Percentiles rank a stretch among this genome's conserved stretches.
These are phyloP conservation scores for Claviceps citrina DNA, from an alignment of 2,329 filamentous ascomycete genomes.

Conservation along the genomic window DNA sequence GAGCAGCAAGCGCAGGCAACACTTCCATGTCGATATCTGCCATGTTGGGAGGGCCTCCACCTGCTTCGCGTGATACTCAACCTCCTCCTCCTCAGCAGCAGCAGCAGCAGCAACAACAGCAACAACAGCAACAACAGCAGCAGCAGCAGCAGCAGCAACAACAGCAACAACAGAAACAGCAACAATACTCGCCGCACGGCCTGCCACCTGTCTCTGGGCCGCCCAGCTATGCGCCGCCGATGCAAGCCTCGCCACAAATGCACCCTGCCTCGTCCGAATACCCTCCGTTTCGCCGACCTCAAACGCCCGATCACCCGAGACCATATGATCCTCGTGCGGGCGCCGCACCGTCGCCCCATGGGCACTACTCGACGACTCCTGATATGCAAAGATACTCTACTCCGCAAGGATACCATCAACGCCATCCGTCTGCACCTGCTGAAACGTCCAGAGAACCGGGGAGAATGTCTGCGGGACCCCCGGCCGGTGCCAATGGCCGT, in stretches of 20 bases:
- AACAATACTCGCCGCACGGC: conserved; percentile 28
- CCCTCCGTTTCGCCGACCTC: conserved; percentile 46
- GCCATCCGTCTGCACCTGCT: conserved; percentile 31
- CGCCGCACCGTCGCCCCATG: conserved; percentile 33
- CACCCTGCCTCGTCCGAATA: conserved; percentile 43
- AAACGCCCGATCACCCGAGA: conserved; percentile 55
- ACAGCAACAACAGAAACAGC: conserved; percentile 23
- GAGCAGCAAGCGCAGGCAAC: conserved; percentile 28
- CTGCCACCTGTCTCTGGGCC: conserved; percentile 27
- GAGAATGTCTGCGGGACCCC: conserved; percentile 25
- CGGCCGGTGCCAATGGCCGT: conserved; percentile 36
- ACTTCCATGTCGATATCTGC: conserved; percentile 48
- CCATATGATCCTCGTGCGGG: conserved; percentile 34
- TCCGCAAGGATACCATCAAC: conserved; percentile 38
- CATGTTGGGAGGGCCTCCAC: conserved; percentile 39
- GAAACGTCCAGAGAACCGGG: conserved; percentile 29
- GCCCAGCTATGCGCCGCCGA: conserved; percentile 29
- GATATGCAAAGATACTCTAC: conserved; percentile 45
- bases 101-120: conserved; percentile 16
- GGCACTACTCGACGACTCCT: conserved; percentile 40
- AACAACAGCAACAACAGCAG: conserved; percentile 26
- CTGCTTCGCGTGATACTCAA: conserved; percentile 27
- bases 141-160: conserved; percentile 24
- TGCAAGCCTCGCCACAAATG: conserved; percentile 42
- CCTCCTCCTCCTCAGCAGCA: conserved; percentile 18